Evolutionary conservation across 2,329 filamentous ascomycete genomes (phyloP).

Genomic region (Penicillium expansum): DNA sequence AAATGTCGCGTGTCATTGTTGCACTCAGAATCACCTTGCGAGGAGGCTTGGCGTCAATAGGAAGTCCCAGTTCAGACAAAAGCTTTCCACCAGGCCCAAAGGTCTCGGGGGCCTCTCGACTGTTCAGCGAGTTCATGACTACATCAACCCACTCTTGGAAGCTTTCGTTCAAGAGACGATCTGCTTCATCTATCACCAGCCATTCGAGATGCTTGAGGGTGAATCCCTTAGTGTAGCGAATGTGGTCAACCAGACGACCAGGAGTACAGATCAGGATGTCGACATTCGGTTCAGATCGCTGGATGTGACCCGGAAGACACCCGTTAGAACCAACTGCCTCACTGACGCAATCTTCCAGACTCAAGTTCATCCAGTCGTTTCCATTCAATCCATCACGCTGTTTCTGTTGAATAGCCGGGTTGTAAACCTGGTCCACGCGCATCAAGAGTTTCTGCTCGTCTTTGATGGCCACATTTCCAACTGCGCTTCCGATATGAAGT

Average conservation of each 20-base stretch:
- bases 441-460: conserved; percentile 63
- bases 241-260: conserved; percentile 85
- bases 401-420: conserved; percentile 56
- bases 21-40: conserved; percentile 86
- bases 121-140: conserved; percentile 60
- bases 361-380: conserved; percentile 49
- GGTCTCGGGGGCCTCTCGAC: conserved; percentile 50
- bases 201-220: conserved; percentile 74
- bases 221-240: conserved; percentile 80
- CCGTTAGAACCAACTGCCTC: conserved; percentile 41
- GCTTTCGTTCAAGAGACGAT: conserved; percentile 84
- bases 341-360: conserved; percentile 46
- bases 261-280: conserved; percentile 91
- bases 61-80: conserved; percentile 38
- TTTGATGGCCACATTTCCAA: conserved; percentile 74
- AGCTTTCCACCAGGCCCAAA: conserved; percentile 44
- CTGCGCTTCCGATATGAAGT: conserved; percentile 74
- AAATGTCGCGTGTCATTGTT: conserved; percentile 85
- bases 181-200: conserved; percentile 91
- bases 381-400: conserved; percentile 44
- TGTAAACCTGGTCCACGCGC: conserved; percentile 65
- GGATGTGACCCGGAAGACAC: conserved; percentile 59
- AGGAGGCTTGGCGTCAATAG: conserved; percentile 47
- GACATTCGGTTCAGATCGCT: conserved; percentile 67
- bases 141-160: conserved; percentile 86